Base-by-base conservation (phyloP, 2,329 filamentous ascomycete genomes). In the Claviceps sp. region DNA sequence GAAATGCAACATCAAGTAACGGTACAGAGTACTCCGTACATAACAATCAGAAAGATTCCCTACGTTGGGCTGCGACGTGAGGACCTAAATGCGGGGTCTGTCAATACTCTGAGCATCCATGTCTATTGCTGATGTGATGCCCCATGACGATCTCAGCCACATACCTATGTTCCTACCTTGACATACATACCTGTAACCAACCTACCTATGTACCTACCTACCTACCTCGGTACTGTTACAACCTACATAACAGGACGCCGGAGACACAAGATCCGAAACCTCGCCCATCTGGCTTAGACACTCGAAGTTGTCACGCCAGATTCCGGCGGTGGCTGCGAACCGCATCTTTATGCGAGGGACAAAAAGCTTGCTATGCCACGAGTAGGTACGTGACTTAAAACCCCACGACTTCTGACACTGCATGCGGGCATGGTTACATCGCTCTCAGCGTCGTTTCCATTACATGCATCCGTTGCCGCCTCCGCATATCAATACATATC, bases 51-150 rank as follows among this genome's bases (percentile, higher is more conserved):
- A 42, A 22, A 41, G 13, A 37, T 14, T 30, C 10, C 26, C 26
- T 4, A 51, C 24, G 13, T 47, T 47, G 50, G 50, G 50, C 50
- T 51, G 50, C 44, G 37, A 51, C 26, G 39, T 17, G 34, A 17
- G 43, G 19, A 42, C 44, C 44, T 19, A 43, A 51, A 38, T 26
- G 38, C 50, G 37, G 44, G 50, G 38, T 47, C 47, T 39, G 1
- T 41, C 22, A 41, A 39, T 10, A 30, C 38, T 24, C 38, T 19
- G 16, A 2, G 24, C 14, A 16, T 40, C n/a, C 13, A 13, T 22
- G 34, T 48, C 34, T 19, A 37, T 22, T 11, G 11, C 5, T 48
- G 13, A 44, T 26, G 16, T 2, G 30, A 47, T 30, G 47, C 22
- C 47, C 24, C 38, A 6, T 19, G 16, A 42, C 41, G 5, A 5